Conservation (phyloP, 2,329 filamentous ascomycete species). For the Claviceps sp. region DNA sequence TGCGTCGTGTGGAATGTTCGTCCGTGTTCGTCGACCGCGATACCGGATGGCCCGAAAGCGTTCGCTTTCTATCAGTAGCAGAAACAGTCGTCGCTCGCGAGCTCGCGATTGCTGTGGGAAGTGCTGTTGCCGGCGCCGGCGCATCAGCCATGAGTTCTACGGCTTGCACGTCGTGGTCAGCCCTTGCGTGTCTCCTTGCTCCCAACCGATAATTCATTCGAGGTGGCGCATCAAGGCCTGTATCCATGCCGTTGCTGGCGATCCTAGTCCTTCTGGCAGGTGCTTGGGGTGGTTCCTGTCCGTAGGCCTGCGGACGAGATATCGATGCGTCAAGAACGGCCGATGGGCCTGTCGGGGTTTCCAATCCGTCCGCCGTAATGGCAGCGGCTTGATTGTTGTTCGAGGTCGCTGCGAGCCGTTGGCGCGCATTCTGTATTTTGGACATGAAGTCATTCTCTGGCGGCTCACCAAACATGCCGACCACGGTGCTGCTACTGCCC, state of each 20-base stretch:
- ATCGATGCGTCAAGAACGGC: slow-evolving; percentile 11
- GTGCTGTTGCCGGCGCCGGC: slow-evolving; percentile 19
- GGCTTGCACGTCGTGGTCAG: slow-evolving; percentile 17
- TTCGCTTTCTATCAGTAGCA: slow-evolving; percentile 65
- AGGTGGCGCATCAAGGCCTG: slow-evolving; percentile 45
- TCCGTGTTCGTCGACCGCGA: slow-evolving; percentile 37
- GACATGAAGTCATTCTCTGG: slow-evolving; percentile 42
- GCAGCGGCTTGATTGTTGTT: slow-evolving; percentile 22
- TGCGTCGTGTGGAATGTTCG: slow-evolving; percentile 52
- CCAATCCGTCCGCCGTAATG: slow-evolving; percentile 41
- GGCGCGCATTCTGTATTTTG: slow-evolving; percentile 38
- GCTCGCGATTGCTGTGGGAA: slow-evolving; percentile 22
- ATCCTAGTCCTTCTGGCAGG: slow-evolving; percentile 40
- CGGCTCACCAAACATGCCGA: slow-evolving; percentile 26
- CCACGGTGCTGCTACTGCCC: slow-evolving; percentile 26
- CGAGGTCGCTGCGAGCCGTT: slow-evolving; percentile 27
- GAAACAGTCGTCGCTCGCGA: slow-evolving; percentile 23
- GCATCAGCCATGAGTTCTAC: slow-evolving; percentile 30
- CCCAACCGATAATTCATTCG: slow-evolving; percentile 47
- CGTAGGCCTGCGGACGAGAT: slow-evolving; percentile 12
- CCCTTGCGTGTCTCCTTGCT: slow-evolving; percentile 27
- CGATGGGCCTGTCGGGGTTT: slow-evolving; percentile 39
- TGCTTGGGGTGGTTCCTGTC: slow-evolving; percentile 36
- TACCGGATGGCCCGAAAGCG: slow-evolving; percentile 71
- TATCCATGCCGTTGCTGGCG: slow-evolving; percentile 38